A percentile compares a stretch with the other conserved stretches of the same genome.
These are phyloP conservation scores for Globisporangium cylindrosporum DNA, from an alignment of 352 stramenopile species.

Conservation along the genomic window DNA sequence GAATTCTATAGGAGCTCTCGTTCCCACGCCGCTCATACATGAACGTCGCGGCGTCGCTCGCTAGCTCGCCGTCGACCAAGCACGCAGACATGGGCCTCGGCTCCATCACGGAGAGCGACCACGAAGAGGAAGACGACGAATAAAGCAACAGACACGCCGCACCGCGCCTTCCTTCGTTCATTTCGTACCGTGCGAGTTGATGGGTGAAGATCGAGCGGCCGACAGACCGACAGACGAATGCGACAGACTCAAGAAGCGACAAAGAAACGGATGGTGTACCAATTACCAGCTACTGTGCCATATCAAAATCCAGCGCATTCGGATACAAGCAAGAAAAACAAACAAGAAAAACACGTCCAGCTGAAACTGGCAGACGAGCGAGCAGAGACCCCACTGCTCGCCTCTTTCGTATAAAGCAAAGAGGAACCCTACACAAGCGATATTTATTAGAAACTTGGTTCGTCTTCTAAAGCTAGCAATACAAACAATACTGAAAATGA, in stretches of 20 bases:
- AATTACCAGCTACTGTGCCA: conserved; percentile 20
- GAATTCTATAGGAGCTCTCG: conserved; percentile 45
- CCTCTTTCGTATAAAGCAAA: background rate
- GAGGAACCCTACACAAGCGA: background rate
- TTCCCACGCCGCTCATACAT: conserved; percentile 56
- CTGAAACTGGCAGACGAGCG: background rate
- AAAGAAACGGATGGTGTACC: conserved; percentile 14
- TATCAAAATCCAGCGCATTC: conserved; percentile 20
- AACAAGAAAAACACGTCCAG: background rate
- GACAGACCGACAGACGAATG: background rate
- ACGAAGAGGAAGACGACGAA: conserved; percentile 39
- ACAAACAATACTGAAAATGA: background rate
- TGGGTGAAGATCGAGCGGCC: background rate
- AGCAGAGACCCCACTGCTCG: background rate
- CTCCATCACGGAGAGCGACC: conserved; percentile 67
- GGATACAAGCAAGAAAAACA: background rate
- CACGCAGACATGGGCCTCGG: conserved; percentile 54
- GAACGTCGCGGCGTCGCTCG: conserved; percentile 57
- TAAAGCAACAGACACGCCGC: background rate
- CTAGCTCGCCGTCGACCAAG: conserved; percentile 52
- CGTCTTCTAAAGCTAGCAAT: background rate
- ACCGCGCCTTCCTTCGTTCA: background rate
- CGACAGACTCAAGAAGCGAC: conserved; percentile 5
- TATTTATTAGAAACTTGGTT: conserved; percentile 11
- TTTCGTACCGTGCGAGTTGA: background rate